Evolutionary conservation across 2,329 filamentous ascomycete species (phyloP), one percentile per base, ranked within the genome.

Genomic region (Diaporthe aspalathi): DNA sequence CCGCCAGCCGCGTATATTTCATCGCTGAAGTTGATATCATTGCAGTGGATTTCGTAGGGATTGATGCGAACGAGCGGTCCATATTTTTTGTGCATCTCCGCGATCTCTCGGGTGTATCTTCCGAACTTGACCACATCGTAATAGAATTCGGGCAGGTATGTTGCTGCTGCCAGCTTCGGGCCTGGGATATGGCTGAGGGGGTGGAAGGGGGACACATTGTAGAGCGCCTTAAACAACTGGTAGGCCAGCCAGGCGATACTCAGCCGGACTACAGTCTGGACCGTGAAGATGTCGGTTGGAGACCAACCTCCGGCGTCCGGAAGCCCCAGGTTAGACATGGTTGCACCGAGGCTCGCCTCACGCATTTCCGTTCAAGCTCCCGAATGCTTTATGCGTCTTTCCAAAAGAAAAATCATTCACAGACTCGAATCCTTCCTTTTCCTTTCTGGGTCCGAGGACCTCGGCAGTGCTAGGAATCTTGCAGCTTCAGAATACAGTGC

Each of bases 1-100:
- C 66, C 63, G 20, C 56, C 70, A 1, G 57, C 49, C 11, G 69
- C 69, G 50, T 78, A 79, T 5, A 80, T 70, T 53, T 74, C 71
- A 29, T 76, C 68, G 70, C 74, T 75, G 70, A 75, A 80, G 56
- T 79, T 74, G 27, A 79, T 74, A 62, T 81, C 80, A 53, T 70
- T 70, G 73, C 80, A 77, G 66, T 80, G 79, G 17, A 81, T 47
- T 60, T 81, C 79, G 14, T 75, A 72, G 0, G 80, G 80, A 66
- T 75, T 81, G 68, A 81, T 79, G 24, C 80, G 75, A 40, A 81
- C 73, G 66, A 81, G 77, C 5, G 80, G 79, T 7, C 80, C 81
- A 70, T 82, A 82, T 73, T 76, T 72, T 47, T 77, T 74, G 73
- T 83, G 82, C 67, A 83, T 73, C 53, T 76, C 72, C 50, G 76